A percentile compares a stretch with the other conserved stretches of the same genome.
These are phyloP conservation scores for Candida sojae DNA, from an alignment of 1,139 yeast species.

Conservation along the genomic window DNA sequence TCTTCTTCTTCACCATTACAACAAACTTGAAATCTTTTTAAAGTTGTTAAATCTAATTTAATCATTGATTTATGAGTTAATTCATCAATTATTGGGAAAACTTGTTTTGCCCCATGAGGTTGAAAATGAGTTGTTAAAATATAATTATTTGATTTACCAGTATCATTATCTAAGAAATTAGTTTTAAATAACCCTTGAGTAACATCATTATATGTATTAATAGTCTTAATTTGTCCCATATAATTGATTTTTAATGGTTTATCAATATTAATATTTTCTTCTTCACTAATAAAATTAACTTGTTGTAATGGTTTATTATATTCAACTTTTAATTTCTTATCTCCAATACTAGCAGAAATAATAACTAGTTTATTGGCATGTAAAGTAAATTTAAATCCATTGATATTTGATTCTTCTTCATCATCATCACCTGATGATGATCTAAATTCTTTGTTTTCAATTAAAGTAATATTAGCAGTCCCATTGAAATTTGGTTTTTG, in stretches of 20 bases:
- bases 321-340: constrained; percentile 26
- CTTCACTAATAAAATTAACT: constrained; percentile 23
- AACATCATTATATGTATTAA: constrained; percentile 54
- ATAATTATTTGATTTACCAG: constrained; percentile 48
- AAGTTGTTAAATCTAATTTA: constrained; percentile 47
- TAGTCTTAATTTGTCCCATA: constrained; percentile 57
- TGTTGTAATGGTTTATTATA: constrained; percentile 42
- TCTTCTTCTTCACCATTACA: constrained; percentile 44
- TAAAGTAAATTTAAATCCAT: constrained; percentile 21
- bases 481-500: constrained; percentile 61
- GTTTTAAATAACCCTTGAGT: constrained; percentile 73
- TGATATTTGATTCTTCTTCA: background rate
- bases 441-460: constrained; percentile 17
- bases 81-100: constrained; percentile 72
- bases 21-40: constrained; percentile 46
- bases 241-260: constrained; percentile 24
- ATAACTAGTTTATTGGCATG: constrained; percentile 33
- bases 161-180: constrained; percentile 52
- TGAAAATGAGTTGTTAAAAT: constrained; percentile 71
- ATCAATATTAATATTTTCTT: constrained; percentile 10
- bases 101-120: constrained; percentile 60
- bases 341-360: constrained; percentile 23
- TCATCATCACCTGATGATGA: constrained; percentile 3
- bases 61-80: constrained; percentile 54
- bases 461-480: constrained; percentile 33